Conservation (phyloP, 305 asterid genomes). For the Fraxinus platypoda region DNA sequence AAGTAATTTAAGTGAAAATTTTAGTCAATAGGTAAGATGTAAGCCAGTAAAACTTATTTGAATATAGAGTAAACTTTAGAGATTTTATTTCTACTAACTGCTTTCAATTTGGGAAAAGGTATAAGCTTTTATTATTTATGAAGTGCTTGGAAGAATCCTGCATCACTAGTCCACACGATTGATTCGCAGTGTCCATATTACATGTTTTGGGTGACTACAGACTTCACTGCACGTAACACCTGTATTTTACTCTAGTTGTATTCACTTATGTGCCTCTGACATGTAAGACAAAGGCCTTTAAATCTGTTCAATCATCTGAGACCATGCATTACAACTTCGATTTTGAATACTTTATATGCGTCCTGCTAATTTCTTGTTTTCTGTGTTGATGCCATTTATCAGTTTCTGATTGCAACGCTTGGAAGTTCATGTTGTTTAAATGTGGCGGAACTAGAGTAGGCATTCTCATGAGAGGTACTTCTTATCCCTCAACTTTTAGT, state of each 20-base stretch:
- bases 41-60: background rate
- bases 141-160: background rate
- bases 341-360: background rate
- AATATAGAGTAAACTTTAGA: background rate
- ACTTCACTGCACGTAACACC: background rate
- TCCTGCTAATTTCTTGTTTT: background rate
- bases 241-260: background rate
- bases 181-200: background rate
- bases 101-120: background rate
- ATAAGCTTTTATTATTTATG: background rate
- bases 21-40: background rate
- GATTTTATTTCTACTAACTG: background rate
- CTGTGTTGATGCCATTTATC: conserved; percentile 23
- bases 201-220: background rate
- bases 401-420: conserved; percentile 46
- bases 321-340: background rate
- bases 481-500: background rate
- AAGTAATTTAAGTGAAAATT: background rate
- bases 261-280: background rate
- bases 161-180: background rate
- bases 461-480: conserved; percentile 68
- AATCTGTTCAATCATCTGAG: background rate
- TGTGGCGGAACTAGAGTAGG: conserved; percentile 52
- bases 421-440: conserved; percentile 37
- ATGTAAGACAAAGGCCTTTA: background rate